A percentile compares a stretch with the other conserved stretches of the same genome.
Evolutionary conservation across 352 stramenopile species (phyloP).

Genomic region (Phytophthora palmivora): DNA sequence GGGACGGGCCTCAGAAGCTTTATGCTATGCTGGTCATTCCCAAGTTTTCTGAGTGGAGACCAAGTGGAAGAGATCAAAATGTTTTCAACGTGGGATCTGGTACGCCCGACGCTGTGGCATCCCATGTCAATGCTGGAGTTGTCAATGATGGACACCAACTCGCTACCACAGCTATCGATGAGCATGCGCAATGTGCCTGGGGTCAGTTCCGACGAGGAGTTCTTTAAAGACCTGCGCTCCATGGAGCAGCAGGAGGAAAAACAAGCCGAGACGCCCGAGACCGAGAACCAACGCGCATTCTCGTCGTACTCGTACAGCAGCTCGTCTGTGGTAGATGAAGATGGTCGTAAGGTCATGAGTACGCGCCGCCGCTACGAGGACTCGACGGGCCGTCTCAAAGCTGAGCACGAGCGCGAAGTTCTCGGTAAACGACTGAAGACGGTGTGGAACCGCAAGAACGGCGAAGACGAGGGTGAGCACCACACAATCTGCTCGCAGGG

Average conservation of each 20-base stretch:
- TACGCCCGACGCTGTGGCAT: conserved; percentile 80
- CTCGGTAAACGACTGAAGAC: conserved; percentile 67
- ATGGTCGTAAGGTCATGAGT: conserved; percentile 67
- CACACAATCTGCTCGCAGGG: conserved; percentile 63
- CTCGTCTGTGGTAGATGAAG: conserved; percentile 75
- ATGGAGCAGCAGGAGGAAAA: conserved; percentile 41
- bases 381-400: conserved; percentile 81
- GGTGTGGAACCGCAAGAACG: conserved; percentile 76
- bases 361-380: conserved; percentile 87
- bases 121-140: conserved; percentile 83
- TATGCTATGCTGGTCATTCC: conserved; percentile 28
- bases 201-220: conserved; percentile 69
- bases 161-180: conserved; percentile 53
- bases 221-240: conserved; percentile 79
- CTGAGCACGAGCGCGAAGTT: conserved; percentile 81
- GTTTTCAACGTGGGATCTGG: conserved; percentile 82
- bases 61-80: conserved; percentile 39
- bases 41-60: conserved; percentile 27
- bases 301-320: conserved; percentile 84
- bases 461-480: conserved; percentile 73
- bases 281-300: conserved; percentile 52
- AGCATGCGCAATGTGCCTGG: conserved; percentile 44
- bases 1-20: conserved; percentile 7
- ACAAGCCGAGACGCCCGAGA: conserved; percentile 34
- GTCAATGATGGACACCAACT: conserved; percentile 80